These are phyloP conservation scores for Apiospora koreana DNA, from an alignment of 2,329 filamentous ascomycete genomes.

Conservation along the genomic window DNA sequence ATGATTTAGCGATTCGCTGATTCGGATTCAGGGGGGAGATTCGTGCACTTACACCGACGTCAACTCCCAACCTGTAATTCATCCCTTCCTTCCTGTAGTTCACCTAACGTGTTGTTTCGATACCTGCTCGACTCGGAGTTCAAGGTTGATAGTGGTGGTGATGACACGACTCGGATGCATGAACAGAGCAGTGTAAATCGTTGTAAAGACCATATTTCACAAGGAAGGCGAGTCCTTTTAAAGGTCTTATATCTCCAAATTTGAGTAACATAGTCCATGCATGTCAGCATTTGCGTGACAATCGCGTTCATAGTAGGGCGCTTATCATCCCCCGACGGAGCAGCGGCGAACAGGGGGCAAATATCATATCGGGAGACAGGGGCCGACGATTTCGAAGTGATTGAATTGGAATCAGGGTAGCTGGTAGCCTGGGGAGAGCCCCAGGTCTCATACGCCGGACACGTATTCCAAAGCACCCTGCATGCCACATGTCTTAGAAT, in stretches of 20 bases:
- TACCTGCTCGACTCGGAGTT: not conserved
- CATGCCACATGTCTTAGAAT: not conserved
- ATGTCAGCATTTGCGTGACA: not conserved
- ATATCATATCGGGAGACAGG: not conserved
- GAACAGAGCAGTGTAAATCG: not conserved
- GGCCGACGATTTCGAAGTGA: not conserved
- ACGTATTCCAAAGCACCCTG: not conserved
- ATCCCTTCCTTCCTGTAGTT: not conserved
- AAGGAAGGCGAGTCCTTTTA: not conserved
- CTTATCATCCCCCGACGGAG: not conserved
- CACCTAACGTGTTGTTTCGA: not conserved
- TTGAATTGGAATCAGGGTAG: not conserved
- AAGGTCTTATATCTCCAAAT: not conserved
- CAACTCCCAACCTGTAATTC: conserved; percentile 9
- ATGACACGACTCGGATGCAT: not conserved
- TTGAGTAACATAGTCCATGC: not conserved
- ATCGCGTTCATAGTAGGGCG: not conserved
- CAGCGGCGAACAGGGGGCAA: not conserved
- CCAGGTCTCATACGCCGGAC: not conserved
- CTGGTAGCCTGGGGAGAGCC: not conserved
- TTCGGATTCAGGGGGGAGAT: not conserved
- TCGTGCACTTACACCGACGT: conserved; percentile 7
- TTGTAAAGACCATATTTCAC: not conserved
- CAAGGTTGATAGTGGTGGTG: not conserved
- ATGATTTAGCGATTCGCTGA: not conserved